These are phyloP conservation scores for Caloboletus firmus DNA, from an alignment of 1,284 basidiomycete genomes.

Conservation along the genomic window DNA sequence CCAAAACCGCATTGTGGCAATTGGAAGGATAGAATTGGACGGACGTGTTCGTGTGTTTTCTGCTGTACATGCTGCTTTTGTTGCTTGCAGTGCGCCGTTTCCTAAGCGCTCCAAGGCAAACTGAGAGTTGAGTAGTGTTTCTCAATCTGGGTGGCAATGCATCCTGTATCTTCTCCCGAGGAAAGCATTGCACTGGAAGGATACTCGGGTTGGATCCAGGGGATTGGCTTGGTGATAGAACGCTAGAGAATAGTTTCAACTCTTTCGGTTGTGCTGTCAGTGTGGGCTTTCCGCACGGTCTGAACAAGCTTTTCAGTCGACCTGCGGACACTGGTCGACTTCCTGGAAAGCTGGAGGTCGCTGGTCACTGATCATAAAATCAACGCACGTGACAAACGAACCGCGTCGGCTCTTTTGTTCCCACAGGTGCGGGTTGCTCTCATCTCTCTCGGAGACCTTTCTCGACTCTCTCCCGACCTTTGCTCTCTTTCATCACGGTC, in stretches of 20 bases:
- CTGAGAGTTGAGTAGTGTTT: neutral
- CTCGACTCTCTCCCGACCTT: neutral
- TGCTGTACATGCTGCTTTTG: neutral
- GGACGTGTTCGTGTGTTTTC: neutral
- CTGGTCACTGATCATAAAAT: conserved; percentile 14
- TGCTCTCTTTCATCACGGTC: conserved; percentile 8
- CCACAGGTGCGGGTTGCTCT: conserved; percentile 16
- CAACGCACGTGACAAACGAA: conserved; percentile 37
- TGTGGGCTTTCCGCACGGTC: neutral
- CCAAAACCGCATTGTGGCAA: neutral
- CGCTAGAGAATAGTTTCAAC: neutral
- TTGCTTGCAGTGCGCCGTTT: neutral
- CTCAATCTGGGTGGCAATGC: neutral
- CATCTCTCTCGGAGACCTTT: conserved; percentile 16
- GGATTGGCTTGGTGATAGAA: neutral
- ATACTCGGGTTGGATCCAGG: neutral
- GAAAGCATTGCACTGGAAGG: neutral
- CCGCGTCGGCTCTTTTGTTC: conserved; percentile 27
- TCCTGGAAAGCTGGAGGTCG: neutral
- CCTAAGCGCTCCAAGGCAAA: neutral
- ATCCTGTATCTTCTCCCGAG: neutral
- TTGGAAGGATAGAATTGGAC: neutral
- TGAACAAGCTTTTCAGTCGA: neutral
- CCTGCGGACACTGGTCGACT: neutral
- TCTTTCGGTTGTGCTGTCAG: neutral